Conservation (phyloP, 208 protist species). For the Wallacemonas sp. region DNA sequence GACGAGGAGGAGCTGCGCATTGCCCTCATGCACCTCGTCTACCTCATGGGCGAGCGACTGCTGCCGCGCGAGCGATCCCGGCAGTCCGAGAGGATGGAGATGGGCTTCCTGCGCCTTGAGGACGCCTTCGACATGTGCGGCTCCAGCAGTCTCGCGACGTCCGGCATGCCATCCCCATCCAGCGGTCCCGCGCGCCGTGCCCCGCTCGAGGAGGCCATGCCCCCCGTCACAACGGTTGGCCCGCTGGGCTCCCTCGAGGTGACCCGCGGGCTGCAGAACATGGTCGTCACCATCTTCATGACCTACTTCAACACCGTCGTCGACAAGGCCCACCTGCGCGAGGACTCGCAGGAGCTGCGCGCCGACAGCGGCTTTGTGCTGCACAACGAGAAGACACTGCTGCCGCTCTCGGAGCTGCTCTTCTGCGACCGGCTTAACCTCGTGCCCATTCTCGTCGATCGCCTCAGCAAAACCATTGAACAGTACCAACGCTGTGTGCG, state of each 20-base stretch:
- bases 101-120: conserved; percentile 5
- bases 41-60: conserved; percentile 61
- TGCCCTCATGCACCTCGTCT: conserved; percentile 78
- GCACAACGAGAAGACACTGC: conserved; percentile 77
- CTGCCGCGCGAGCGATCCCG: conserved; percentile 35
- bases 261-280: conserved; percentile 27
- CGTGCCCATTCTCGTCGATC: conserved; percentile 43
- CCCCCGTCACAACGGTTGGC: conserved; percentile 14
- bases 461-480: conserved; percentile 47
- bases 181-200: neutral
- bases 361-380: conserved; percentile 58
- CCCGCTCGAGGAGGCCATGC: conserved; percentile 5
- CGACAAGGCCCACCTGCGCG: conserved; percentile 60
- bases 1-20: conserved; percentile 77
- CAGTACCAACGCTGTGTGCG: conserved; percentile 69
- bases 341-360: conserved; percentile 77
- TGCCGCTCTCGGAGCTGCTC: conserved; percentile 79
- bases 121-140: conserved; percentile 15
- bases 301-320: conserved; percentile 75
- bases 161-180: neutral
- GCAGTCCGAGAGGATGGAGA: conserved; percentile 6
- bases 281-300: conserved; percentile 42
- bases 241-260: conserved; percentile 22
- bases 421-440: conserved; percentile 72
- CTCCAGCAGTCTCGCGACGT: neutral